phyloP scores from a whole-genome alignment of 805 yeast genomes.

The Clavispora asparagi region DNA sequence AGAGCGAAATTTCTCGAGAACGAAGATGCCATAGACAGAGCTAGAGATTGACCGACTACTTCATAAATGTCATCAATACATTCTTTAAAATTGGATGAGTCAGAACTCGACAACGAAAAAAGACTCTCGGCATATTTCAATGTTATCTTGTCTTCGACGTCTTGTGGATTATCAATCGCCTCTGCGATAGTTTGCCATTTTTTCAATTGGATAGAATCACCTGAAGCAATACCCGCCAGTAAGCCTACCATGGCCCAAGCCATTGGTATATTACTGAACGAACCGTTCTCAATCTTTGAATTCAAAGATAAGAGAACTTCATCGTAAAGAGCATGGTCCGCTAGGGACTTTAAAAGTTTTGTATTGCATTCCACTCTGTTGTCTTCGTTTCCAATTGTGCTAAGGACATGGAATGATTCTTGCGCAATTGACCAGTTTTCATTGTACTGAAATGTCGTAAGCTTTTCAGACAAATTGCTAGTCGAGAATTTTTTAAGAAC shows the following conservation, averaged over 20 bases:
- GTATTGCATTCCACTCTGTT: constrained; percentile 38
- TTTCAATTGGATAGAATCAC: constrained; percentile 44
- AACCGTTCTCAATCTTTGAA: constrained; percentile 18
- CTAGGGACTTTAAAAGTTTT: constrained; percentile 63
- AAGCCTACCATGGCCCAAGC: constrained; percentile 68
- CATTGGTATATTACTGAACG: constrained; percentile 28
- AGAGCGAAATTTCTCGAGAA: constrained; percentile 32
- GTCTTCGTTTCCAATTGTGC: constrained; percentile 29
- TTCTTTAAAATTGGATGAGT: constrained; percentile 27
- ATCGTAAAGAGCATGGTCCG: constrained; percentile 71
- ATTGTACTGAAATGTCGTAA: constrained; percentile 75
- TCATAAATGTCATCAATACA: constrained; percentile 49
- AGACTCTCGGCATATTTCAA: constrained; percentile 65
- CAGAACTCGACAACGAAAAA: constrained; percentile 30
- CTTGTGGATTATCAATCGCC: constrained; percentile 33
- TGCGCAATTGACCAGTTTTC: constrained; percentile 86
- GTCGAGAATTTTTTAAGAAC: constrained; percentile 68
- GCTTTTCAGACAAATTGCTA: constrained; percentile 65
- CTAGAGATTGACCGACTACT: constrained; percentile 56
- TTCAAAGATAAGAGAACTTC: constrained; percentile 52
- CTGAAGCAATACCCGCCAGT: constrained; percentile 67
- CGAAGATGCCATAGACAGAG: constrained; percentile 32
- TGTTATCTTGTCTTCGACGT: constrained; percentile 50
- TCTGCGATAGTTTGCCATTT: constrained; percentile 60
- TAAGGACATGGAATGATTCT: constrained; percentile 71